A percentile compares a stretch with the other conserved stretches of the same genome.
Conservation (phyloP, 805 yeast genomes). For the Debaryomyces hansenii region DNA sequence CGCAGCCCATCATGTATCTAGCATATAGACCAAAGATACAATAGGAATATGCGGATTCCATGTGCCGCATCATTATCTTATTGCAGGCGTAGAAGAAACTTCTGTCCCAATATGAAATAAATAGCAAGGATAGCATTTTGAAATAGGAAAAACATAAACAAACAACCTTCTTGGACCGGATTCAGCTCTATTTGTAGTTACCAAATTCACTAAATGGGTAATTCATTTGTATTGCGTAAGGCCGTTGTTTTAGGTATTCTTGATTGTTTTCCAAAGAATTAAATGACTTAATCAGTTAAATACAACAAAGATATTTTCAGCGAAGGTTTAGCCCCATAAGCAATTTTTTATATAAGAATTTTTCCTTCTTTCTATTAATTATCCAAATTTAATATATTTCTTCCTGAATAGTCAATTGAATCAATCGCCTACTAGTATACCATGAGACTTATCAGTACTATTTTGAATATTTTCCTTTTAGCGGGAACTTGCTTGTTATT, state of each 20-base stretch:
- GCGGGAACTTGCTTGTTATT: slow-evolving; percentile 41
- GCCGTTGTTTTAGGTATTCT: background rate
- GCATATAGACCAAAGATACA: slow-evolving; percentile 1
- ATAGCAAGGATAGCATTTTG: slow-evolving; percentile 1
- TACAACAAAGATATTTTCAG: background rate
- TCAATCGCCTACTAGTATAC: background rate
- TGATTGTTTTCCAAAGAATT: background rate
- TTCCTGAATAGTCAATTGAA: background rate
- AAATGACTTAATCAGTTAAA: slow-evolving; percentile 2
- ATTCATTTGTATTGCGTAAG: slow-evolving; percentile 1
- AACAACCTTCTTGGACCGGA: background rate
- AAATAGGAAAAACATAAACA: slow-evolving; percentile 1
- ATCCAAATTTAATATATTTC: background rate
- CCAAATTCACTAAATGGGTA: background rate
- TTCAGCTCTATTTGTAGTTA: background rate
- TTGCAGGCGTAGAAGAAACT: background rate
- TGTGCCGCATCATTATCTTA: background rate
- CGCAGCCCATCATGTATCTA: slow-evolving; percentile 4
- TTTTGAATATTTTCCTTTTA: slow-evolving; percentile 37
- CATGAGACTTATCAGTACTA: slow-evolving; percentile 35
- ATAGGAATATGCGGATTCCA: background rate
- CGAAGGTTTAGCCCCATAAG: background rate
- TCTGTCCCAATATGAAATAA: background rate
- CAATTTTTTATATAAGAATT: background rate
- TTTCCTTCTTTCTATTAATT: background rate